These are phyloP conservation scores for Lachancea dasiensis DNA, from an alignment of 805 yeast species.

Conservation along the genomic window DNA sequence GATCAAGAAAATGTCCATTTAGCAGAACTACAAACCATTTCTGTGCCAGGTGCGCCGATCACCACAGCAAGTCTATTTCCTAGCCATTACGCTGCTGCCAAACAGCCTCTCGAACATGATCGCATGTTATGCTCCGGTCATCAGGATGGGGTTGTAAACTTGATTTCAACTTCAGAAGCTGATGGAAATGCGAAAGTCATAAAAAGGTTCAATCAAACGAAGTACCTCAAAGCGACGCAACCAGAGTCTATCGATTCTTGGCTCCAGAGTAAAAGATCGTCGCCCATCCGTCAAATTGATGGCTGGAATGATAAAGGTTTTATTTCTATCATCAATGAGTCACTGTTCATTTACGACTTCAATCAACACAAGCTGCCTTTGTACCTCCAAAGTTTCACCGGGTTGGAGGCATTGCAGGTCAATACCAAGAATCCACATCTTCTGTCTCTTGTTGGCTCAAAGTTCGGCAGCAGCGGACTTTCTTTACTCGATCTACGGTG, in stretches of 20 bases:
- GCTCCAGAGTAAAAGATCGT: slow-evolving; percentile 13
- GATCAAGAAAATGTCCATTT: slow-evolving; percentile 8
- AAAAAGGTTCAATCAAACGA: slow-evolving; percentile 72
- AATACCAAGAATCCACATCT: slow-evolving; percentile 38
- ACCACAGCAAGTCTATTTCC: slow-evolving; percentile 14
- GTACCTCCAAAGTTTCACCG: slow-evolving; percentile 21
- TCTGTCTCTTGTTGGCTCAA: slow-evolving; percentile 46
- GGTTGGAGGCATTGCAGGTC: slow-evolving; percentile 20
- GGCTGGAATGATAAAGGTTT: slow-evolving; percentile 33
- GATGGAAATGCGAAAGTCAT: slow-evolving; percentile 63
- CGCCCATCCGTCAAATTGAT: slow-evolving; percentile 20
- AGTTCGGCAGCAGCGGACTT: slow-evolving; percentile 68
- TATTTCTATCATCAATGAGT: slow-evolving; percentile 59
- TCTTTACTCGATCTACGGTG: slow-evolving; percentile 67
- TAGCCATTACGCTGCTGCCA: slow-evolving; percentile 5
- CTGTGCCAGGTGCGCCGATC: slow-evolving; percentile 24
- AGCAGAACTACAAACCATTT: slow-evolving; percentile 20
- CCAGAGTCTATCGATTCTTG: slow-evolving; percentile 14
- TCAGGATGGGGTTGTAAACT: slow-evolving; percentile 64
- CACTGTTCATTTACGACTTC: slow-evolving; percentile 72
- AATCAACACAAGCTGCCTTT: slow-evolving; percentile 37
- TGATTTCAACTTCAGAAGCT: slow-evolving; percentile 49
- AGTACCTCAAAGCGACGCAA: slow-evolving; percentile 41
- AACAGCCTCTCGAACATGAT: slow-evolving; percentile 13
- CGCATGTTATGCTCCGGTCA: slow-evolving; percentile 60